Conservation (phyloP, 2,329 filamentous ascomycete species). For the Chaetothyriales sp. region DNA sequence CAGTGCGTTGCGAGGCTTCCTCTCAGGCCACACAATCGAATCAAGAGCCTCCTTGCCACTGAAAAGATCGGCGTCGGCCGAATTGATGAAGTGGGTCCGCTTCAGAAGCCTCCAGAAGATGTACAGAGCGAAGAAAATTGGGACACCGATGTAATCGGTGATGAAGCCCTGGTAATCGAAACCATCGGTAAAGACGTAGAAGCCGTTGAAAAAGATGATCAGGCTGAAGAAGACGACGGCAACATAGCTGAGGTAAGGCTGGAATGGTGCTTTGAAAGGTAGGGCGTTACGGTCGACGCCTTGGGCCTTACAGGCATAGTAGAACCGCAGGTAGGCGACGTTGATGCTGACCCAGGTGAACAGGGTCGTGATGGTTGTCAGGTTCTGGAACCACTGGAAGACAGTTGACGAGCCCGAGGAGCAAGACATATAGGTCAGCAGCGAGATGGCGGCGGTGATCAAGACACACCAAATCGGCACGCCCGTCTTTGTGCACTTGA, state of each 20-base stretch:
- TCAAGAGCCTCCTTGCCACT: constrained; percentile 24
- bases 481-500: constrained; percentile 43
- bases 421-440: constrained; percentile 58
- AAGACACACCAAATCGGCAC: constrained; percentile 52
- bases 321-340: constrained; percentile 55
- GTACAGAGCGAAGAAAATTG: constrained; percentile 27
- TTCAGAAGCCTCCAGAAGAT: constrained; percentile 23
- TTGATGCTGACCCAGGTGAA: constrained; percentile 56
- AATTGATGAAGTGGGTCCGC: constrained; percentile 19
- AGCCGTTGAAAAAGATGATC: constrained; percentile 57
- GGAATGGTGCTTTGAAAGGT: constrained; percentile 51
- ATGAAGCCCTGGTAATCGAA: constrained; percentile 36
- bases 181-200: constrained; percentile 21
- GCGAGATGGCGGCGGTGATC: constrained; percentile 47
- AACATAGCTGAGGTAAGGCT: constrained; percentile 56
- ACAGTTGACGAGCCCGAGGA: constrained; percentile 48
- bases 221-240: constrained; percentile 38
- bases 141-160: constrained; percentile 35
- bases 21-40: constrained; percentile 20
- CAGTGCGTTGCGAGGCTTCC: constrained; percentile 20
- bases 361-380: constrained; percentile 29
- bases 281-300: constrained; percentile 50
- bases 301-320: constrained; percentile 52
- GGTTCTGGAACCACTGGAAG: constrained; percentile 54
- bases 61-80: constrained; percentile 20